Evolutionary conservation across 805 yeast genomes (phyloP), one percentile per base, ranked within the genome.

Genomic region (Starmerella davenportii): DNA sequence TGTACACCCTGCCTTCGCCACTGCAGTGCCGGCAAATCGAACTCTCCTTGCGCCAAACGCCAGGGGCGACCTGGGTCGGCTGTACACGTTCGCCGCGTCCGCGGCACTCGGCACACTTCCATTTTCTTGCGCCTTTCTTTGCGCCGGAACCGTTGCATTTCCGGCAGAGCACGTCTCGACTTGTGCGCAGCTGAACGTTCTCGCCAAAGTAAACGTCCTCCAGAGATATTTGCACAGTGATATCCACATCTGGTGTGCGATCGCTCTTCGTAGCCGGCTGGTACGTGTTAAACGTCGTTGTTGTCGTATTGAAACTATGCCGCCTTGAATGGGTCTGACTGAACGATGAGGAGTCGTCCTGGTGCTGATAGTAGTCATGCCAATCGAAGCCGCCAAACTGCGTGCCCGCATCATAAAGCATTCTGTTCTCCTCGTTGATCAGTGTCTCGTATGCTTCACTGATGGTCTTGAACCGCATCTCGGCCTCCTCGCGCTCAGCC

Each of bases 121-220:
- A 64, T 17, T 66, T 56, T 8, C 59, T 63, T 3, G 85, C 77
- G 46, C 68, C 61, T 45, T 72, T 58, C 45, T 69, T 72, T 42
- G 79, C 74, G 2, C 95, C 95, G 1, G 69, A 58, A 9, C 95
- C 95, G 30, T 66, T 60, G 59, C 98, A 87, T 28, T 59, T 51
- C 4, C 65, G 56, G 62, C 98, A 87, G 1, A 84, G 58, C 8
- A 78, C 64, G 50, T 78, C 70, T 54, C 95, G 69, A 2, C 76
- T 70, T 2, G 79, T 68, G 3, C 79, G 68, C 51, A 79, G 69
- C 52, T 79, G 79, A 44, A 84, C 66, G 7, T 75, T 70, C 54
- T 80, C 80, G 3, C 96, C 98, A 62, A 77, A 79, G 71, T 74
- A 90, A 45, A 90, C 67, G 59, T 90, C 96, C 62, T 74, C 79